Base-by-base conservation (phyloP, 148 eudicot species). In the Cornus controversa region DNA sequence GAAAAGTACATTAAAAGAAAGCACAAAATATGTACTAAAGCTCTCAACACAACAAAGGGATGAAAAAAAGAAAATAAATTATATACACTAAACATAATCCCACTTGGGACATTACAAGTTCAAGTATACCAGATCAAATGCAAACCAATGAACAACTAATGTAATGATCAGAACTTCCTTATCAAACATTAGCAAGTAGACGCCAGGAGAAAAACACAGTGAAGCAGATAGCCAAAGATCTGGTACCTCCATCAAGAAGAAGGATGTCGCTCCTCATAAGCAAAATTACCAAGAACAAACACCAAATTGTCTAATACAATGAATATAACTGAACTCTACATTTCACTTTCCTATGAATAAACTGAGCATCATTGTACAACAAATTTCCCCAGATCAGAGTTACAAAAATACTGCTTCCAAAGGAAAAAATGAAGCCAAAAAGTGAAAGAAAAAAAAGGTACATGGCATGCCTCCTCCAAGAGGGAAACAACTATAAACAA, bases 241-340 rank as follows among this genome's bases (percentile, higher is more conserved):
- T 23, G 16, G 60, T 64, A 65, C 57, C 77, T 75, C 69, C 60
- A 75, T 26, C 64, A 53, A 66, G 71, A 53, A 66, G 71, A 75
- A 75, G 10, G 70, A 42, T 65, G 57, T 10, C 23, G 45, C 6
- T 25, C 70, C 31, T 53, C 78, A 45, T 66, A 27, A 22, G 24
- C 71, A 75, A 45, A 25, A 26, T 25, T 37, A 75, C 45, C 45
- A 66, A 28, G n/a, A 66, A 60, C 70, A 65, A 75, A 75, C 23
- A 65, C 37, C 31, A 14, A 66, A 22, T 28, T 37, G 10, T 66
- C 67, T 18, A 75, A 75, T 47, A 3, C 66, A 75, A 40, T 66
- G 23, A 25, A 53, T 10, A 26, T 40, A n/a, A 14, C 2, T 25
- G 10, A 6, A 45, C 37, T 47, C 78, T 45, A 66, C 47, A 65